phyloP scores from a whole-genome alignment of 257 asterid genomes.

The Verbascum thapsus region DNA sequence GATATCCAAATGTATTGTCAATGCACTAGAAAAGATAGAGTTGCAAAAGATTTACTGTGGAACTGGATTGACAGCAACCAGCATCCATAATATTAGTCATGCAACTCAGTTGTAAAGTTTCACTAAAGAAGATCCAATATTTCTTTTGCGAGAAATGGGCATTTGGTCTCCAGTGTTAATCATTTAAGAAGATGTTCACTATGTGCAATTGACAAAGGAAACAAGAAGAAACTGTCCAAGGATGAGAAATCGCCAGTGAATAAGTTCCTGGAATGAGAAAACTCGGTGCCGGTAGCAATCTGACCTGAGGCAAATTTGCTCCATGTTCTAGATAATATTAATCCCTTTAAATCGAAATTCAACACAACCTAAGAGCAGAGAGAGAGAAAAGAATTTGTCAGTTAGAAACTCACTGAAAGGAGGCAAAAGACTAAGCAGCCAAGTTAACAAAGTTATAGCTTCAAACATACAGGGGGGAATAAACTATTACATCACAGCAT shows the following conservation, averaged over 20 bases:
- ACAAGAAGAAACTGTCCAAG: slow-evolving; percentile 67
- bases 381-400: slow-evolving; percentile 6
- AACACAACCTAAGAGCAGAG: slow-evolving; percentile 31
- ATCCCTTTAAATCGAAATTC: slow-evolving; percentile 42
- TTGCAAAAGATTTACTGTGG: slow-evolving; percentile 34
- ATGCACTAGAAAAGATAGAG: slow-evolving; percentile 44
- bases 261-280: slow-evolving; percentile 76
- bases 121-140: slow-evolving; percentile 56
- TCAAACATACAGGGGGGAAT: background rate
- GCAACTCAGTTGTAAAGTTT: slow-evolving; percentile 55
- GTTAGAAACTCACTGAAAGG: background rate
- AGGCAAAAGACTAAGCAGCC: background rate
- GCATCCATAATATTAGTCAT: slow-evolving; percentile 20
- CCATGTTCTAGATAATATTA: slow-evolving; percentile 77
- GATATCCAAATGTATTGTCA: slow-evolving; percentile 44
- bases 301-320: slow-evolving; percentile 66
- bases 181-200: slow-evolving; percentile 53
- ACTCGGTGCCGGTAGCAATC: slow-evolving; percentile 54
- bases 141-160: slow-evolving; percentile 46
- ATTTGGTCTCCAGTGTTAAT: slow-evolving; percentile 51
- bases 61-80: slow-evolving; percentile 35
- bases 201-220: slow-evolving; percentile 87
- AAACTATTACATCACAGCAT: slow-evolving; percentile 3
- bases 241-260: slow-evolving; percentile 77
- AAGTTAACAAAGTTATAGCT: slow-evolving; percentile 13